Percentiles rank a stretch among this genome's conserved stretches.
Conservation (phyloP, 2,329 filamentous ascomycete genomes). For the Ophiocordyceps camponoti-floridani region DNA sequence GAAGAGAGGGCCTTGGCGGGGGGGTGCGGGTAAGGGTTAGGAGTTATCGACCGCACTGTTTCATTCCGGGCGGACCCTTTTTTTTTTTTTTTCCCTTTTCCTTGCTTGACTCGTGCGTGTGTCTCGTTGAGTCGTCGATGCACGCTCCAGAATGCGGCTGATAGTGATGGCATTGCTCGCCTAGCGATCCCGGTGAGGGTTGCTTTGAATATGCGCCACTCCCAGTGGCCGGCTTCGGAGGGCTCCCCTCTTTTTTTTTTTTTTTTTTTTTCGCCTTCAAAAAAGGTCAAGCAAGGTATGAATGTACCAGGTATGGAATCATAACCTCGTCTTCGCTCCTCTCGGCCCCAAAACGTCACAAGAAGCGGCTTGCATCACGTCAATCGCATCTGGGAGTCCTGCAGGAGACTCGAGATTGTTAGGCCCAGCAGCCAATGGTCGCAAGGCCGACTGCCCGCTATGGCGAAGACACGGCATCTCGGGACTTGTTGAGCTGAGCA, state of each 20-base stretch:
- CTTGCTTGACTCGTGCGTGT: background rate
- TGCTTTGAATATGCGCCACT: background rate
- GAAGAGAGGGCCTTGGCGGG: background rate
- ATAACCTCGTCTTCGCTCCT: too few relatives aligned
- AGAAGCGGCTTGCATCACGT: background rate
- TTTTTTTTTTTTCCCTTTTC: background rate
- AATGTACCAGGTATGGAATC: too few relatives aligned
- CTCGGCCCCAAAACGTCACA: background rate
- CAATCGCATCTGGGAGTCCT: constrained; percentile 1
- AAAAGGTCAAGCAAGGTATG: too few relatives aligned
- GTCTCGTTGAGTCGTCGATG: background rate
- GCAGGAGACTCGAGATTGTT: background rate
- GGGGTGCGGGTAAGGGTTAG: too few relatives aligned
- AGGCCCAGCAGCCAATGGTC: background rate
- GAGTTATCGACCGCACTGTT: too few relatives aligned
- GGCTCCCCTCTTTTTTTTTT: background rate
- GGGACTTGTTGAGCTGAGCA: constrained; percentile 6
- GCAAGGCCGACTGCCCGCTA: background rate
- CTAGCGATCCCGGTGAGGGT: background rate
- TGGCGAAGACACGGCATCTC: background rate
- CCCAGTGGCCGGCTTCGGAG: background rate
- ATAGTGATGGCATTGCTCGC: background rate
- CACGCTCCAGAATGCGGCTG: background rate
- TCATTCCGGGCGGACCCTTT: background rate
- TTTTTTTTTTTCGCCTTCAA: background rate